Percentiles rank a stretch among this genome's conserved stretches.
Conservation (phyloP, 768 basidiomycete species). For the Stropharia rugosoannulata region DNA sequence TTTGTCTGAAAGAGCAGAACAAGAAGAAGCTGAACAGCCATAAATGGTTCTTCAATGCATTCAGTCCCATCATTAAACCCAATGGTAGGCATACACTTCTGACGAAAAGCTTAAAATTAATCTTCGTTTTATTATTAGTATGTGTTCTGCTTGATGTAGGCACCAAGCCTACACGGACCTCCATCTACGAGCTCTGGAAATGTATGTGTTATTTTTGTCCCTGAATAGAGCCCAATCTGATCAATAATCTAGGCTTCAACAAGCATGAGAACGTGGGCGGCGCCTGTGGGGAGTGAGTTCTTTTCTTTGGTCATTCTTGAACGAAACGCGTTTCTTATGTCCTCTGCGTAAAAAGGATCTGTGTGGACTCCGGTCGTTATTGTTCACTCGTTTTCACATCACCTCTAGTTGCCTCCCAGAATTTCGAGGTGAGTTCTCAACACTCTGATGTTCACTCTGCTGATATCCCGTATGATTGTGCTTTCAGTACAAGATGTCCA, state of each 20-base stretch:
- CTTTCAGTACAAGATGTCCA: slow-evolving; percentile 87
- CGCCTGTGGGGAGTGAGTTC: slow-evolving; percentile 86
- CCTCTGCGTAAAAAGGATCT: slow-evolving; percentile 49
- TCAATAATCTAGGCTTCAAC: slow-evolving; percentile 58
- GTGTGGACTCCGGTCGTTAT: slow-evolving; percentile 75
- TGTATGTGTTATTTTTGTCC: slow-evolving; percentile 35
- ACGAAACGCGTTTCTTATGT: not conserved
- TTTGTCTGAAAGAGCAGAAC: slow-evolving; percentile 94
- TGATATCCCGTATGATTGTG: not conserved
- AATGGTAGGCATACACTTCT: slow-evolving; percentile 50
- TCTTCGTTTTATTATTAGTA: slow-evolving; percentile 39
- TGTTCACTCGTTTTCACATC: slow-evolving; percentile 74
- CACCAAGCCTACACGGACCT: slow-evolving; percentile 93
- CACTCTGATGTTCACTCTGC: not conserved
- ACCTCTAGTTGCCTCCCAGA: slow-evolving; percentile 89
- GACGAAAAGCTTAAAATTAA: not conserved
- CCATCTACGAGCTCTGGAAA: slow-evolving; percentile 97
- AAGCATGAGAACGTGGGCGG: slow-evolving; percentile 85
- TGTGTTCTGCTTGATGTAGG: slow-evolving; percentile 94
- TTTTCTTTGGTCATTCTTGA: not conserved
- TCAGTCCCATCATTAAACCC: slow-evolving; percentile 83
- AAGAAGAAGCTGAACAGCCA: slow-evolving; percentile 97
- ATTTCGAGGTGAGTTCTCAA: slow-evolving; percentile 67
- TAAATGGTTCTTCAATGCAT: slow-evolving; percentile 97
- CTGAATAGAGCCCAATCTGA: not conserved